These are phyloP conservation scores for Fusarium concolor DNA, from an alignment of 2,329 filamentous ascomycete species.

Conservation along the genomic window DNA sequence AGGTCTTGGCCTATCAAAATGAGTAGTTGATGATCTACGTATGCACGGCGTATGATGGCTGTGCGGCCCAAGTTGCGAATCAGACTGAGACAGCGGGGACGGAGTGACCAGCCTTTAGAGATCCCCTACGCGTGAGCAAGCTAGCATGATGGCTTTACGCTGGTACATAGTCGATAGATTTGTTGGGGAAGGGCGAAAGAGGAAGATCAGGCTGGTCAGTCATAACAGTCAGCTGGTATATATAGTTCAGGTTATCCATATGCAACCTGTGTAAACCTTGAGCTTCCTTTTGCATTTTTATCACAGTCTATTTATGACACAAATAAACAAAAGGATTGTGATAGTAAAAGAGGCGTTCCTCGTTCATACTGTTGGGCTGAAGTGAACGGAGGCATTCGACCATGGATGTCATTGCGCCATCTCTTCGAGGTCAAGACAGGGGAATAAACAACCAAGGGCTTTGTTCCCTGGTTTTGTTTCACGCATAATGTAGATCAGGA, in stretches of 20 bases:
- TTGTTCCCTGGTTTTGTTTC: neutral
- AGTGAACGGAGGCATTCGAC: conserved; percentile 1
- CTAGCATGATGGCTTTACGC: conserved; percentile 7
- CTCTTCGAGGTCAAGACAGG: neutral
- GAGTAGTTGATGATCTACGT: conserved; percentile 1
- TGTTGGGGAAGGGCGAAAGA: conserved; percentile 21
- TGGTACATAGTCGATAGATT: conserved; percentile 9
- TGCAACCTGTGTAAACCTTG: neutral
- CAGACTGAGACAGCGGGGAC: conserved; percentile 24
- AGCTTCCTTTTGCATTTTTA: neutral
- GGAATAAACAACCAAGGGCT: conserved; percentile 8
- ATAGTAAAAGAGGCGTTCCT: conserved; percentile 1
- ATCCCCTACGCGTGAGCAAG: conserved; percentile 31
- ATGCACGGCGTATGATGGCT: conserved; percentile 4
- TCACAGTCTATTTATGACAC: neutral
- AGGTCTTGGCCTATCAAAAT: conserved; percentile 21
- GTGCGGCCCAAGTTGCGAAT: conserved; percentile 7
- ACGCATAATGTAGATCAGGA: conserved; percentile 17
- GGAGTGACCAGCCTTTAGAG: conserved; percentile 22
- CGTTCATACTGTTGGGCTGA: neutral
- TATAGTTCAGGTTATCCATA: neutral
- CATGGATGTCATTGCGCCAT: conserved; percentile 3
- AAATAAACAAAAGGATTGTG: neutral
- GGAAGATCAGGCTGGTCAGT: conserved; percentile 13
- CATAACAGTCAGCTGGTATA: conserved; percentile 30